Base-by-base conservation (phyloP, 2,329 filamentous ascomycete species). In the Phaeosphaeria sp. region DNA sequence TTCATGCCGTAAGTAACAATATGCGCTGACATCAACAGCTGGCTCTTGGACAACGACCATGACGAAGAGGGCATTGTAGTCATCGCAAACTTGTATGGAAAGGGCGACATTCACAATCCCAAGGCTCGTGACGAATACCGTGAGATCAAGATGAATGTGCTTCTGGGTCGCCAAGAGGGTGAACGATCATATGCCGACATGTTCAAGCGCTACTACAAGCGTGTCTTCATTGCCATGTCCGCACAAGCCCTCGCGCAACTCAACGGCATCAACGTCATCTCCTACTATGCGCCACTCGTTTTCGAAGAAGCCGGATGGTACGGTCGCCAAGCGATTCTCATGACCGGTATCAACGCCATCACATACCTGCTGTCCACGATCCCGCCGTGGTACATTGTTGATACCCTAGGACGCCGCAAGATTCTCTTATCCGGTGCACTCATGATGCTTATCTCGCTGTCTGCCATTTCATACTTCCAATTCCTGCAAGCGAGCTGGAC, bases 211-310 rank as follows among this genome's bases (percentile, higher is more conserved):
- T 98, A 98, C 82, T 87, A 85, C 74, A 95, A 91, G 71, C 92
- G 95, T 52, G 94, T 98, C 64, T 92, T 98, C 73, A 98, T 98
- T 75, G 95, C 95, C 79, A 98, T 98, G 95, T 98, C 94, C 33
- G 95, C 95, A 3, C 95, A 98, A 78, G 93, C 89, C 6, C 87
- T 99, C 64, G 95, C 95, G 25, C 95, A 99, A 79, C 87, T 99
- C 53, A 98, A 98, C 80, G 95, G 95, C 65, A 99, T 99, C 82
- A 99, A 99, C 79, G 95, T 99, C 75, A 99, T 99, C 63, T 98
- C 94, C 1, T 99, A 98, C 83, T 99, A 99, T 74, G 95, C 95
- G 1, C 95, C 95, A 0, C 88, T 96, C 55, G 94, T 98, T 17
- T 98, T 99, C 71, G 93, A 97, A 79, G 93, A 93, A 58, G 95